A percentile compares a stretch with the other conserved stretches of the same genome.
phyloP scores from a whole-genome alignment of 2,329 filamentous ascomycete species.

The Pseudomassariella vexata region DNA sequence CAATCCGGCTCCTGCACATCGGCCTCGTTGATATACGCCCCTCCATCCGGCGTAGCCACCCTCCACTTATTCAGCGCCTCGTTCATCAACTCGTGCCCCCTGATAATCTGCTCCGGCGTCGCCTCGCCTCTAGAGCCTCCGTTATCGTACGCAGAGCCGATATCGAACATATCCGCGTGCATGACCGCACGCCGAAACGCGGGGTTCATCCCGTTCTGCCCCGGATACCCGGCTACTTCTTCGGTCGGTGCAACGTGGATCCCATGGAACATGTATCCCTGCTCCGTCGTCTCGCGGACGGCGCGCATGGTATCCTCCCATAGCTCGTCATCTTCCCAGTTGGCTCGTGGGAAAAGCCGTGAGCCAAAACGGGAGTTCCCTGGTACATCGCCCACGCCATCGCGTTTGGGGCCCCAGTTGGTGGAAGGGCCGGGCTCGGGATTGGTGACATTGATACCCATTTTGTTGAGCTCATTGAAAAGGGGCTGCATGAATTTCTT shows the following conservation, averaged over 20 bases:
- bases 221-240: constrained; percentile 23
- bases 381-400: constrained; percentile 18
- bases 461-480: constrained; percentile 22
- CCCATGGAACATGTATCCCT: constrained; percentile 27
- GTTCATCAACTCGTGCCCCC: constrained; percentile 16
- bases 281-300: constrained; percentile 29
- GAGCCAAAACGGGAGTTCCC: constrained; percentile 25
- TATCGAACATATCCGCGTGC: constrained; percentile 28
- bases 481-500: constrained; percentile 25
- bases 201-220: constrained; percentile 31
- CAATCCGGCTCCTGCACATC: constrained; percentile 42
- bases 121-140: constrained; percentile 8
- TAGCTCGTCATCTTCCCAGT: constrained; percentile 20
- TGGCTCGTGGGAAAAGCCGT: constrained; percentile 24
- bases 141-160: too few species aligned
- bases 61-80: constrained; percentile 21
- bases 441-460: constrained; percentile 24
- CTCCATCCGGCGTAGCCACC: constrained; percentile 31
- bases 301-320: constrained; percentile 21
- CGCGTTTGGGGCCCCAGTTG: constrained; percentile 21
- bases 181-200: constrained; percentile 34
- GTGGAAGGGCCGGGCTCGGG: constrained; percentile 18
- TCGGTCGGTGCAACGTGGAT: constrained; percentile 24
- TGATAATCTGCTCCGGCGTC: constrained; percentile 13
- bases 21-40: constrained; percentile 47